Conservation (phyloP, 106 monocot species). For the Dioscorea zingiberensis region DNA sequence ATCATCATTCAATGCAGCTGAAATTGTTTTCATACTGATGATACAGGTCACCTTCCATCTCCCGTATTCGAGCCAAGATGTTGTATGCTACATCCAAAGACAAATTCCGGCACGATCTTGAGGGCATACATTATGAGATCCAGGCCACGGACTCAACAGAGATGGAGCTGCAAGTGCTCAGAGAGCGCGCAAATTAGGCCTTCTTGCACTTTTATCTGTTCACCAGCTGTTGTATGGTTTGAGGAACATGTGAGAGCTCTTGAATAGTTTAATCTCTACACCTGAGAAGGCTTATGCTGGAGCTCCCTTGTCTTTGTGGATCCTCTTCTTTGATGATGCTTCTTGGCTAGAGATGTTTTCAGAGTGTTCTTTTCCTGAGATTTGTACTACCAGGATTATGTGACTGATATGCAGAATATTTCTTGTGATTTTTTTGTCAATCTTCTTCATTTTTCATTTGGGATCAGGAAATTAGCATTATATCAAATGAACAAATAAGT, state of each 20-base stretch:
- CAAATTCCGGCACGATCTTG: slow-evolving; percentile 14
- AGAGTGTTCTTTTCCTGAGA: too few relatives aligned
- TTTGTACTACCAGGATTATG: neutral
- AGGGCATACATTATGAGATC: slow-evolving; percentile 27
- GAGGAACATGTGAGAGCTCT: neutral
- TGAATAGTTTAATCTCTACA: neutral
- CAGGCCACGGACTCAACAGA: slow-evolving; percentile 25
- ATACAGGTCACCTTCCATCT: slow-evolving; percentile 17
- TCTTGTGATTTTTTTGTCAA: too few relatives aligned
- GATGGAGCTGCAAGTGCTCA: slow-evolving; percentile 18
- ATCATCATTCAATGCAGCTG: too few relatives aligned
- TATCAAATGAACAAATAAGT: too few relatives aligned
- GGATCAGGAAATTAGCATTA: too few relatives aligned
- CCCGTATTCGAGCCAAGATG: slow-evolving; percentile 27
- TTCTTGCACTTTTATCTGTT: neutral
- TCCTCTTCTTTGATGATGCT: slow-evolving; percentile 6
- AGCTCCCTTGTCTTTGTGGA: neutral
- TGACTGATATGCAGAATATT: too few relatives aligned
- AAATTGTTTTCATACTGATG: too few relatives aligned
- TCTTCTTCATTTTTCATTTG: too few relatives aligned
- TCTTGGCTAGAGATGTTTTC: slow-evolving; percentile 1
- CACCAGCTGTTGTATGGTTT: neutral
- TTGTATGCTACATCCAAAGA: slow-evolving; percentile 23
- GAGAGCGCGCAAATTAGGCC: slow-evolving; percentile 15
- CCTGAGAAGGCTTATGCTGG: slow-evolving; percentile 3